phyloP scores from a whole-genome alignment of 2,329 filamentous ascomycete genomes.

The Apiospora pterosperma region DNA sequence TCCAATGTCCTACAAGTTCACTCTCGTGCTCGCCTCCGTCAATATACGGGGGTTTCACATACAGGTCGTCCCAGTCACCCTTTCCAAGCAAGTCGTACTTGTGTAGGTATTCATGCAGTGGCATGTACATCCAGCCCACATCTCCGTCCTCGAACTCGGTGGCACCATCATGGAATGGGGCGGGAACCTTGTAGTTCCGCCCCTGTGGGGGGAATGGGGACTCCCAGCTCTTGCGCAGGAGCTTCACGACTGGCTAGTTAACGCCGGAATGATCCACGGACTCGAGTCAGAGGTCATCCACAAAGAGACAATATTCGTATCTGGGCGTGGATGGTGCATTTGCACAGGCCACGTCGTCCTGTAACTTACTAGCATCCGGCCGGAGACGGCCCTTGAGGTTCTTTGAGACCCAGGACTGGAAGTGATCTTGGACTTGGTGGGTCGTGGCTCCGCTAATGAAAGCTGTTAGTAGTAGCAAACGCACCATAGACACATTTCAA shows the following conservation, averaged over 20 bases:
- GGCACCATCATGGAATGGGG: neutral
- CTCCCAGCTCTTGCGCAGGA: neutral
- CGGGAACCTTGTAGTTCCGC: neutral
- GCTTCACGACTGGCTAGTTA: neutral
- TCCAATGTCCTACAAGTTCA: neutral
- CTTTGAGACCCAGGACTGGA: too few relatives aligned
- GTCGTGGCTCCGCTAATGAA: too few relatives aligned
- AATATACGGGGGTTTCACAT: neutral
- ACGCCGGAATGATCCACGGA: too few relatives aligned
- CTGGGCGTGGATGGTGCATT: too few relatives aligned
- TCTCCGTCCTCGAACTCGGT: neutral
- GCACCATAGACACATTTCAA: too few relatives aligned
- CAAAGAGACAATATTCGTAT: too few relatives aligned
- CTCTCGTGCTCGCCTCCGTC: neutral
- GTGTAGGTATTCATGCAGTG: neutral
- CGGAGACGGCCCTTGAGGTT: too few relatives aligned
- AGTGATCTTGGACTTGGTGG: too few relatives aligned
- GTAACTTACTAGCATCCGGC: too few relatives aligned
- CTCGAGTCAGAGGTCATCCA: too few relatives aligned
- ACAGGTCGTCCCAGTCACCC: neutral
- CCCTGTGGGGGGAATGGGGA: neutral
- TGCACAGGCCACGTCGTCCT: too few relatives aligned
- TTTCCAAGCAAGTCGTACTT: neutral
- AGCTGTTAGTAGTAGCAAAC: too few relatives aligned
- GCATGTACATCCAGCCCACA: neutral